Conservation (phyloP, 2,329 filamentous ascomycete species). For the Venturia effusa region DNA sequence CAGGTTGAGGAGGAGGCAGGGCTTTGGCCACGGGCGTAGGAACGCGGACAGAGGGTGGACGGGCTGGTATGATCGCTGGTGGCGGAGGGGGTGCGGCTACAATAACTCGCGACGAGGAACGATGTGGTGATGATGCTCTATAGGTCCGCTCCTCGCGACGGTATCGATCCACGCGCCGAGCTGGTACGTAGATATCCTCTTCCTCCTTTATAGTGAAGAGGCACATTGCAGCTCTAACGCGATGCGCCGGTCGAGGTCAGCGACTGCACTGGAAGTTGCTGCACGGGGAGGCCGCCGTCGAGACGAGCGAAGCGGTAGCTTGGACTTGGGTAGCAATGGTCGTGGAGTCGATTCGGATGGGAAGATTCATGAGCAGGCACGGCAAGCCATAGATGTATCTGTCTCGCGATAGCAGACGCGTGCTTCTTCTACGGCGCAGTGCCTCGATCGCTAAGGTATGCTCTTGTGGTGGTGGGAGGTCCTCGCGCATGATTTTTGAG, state of each 20-base stretch:
- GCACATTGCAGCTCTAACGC: constrained; percentile 27
- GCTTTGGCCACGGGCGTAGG: constrained; percentile 14
- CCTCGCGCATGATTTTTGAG: background rate
- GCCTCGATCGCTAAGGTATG: background rate
- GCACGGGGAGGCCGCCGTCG: background rate
- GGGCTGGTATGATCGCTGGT: constrained; percentile 17
- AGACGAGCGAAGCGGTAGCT: background rate
- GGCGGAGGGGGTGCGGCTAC: constrained; percentile 15
- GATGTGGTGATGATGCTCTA: background rate
- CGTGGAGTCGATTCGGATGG: background rate
- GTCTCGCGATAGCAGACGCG: background rate
- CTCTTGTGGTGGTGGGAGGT: background rate
- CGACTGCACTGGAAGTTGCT: background rate
- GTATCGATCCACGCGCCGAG: constrained; percentile 16
- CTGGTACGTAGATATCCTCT: constrained; percentile 29
- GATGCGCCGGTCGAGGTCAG: background rate
- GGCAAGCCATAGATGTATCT: background rate
- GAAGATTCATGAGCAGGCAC: background rate
- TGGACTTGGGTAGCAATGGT: background rate
- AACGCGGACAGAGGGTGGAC: constrained; percentile 14
- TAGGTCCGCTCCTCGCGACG: constrained; percentile 12
- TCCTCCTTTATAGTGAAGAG: constrained; percentile 35
- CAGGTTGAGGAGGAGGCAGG: constrained; percentile 22
- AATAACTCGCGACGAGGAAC: background rate
- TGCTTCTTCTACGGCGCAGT: background rate